A percentile compares a stretch with the other conserved stretches of the same genome.
These are phyloP conservation scores for Chytriomyces hyalinus DNA, from an alignment of 192 early-diverging fungal species.

Conservation along the genomic window DNA sequence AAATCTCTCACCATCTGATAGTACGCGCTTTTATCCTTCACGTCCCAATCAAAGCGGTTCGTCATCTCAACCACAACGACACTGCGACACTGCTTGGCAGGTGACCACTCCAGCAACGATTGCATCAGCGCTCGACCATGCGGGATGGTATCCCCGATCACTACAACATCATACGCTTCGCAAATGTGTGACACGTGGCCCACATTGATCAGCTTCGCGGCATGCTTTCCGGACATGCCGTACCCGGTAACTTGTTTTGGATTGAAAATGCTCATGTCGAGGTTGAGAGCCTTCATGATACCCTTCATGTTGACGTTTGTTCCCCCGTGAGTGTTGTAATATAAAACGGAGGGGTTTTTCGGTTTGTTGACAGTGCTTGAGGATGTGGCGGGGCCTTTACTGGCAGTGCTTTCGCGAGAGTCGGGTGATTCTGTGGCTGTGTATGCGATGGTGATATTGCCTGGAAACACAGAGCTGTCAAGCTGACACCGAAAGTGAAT, in stretches of 20 bases:
- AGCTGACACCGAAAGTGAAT: background rate
- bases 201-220: background rate
- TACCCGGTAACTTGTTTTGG: slow-evolving; percentile 10
- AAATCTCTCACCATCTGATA: slow-evolving; percentile 6
- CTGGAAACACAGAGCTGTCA: background rate
- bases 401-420: background rate
- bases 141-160: slow-evolving; percentile 32
- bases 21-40: slow-evolving; percentile 12
- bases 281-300: background rate
- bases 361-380: background rate
- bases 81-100: background rate
- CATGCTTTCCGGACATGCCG: background rate
- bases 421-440: background rate
- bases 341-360: slow-evolving; percentile 1
- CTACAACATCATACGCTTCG: slow-evolving; percentile 3
- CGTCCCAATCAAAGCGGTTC: slow-evolving; percentile 32
- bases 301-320: slow-evolving; percentile 20
- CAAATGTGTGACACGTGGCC: slow-evolving; percentile 18
- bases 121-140: slow-evolving; percentile 24
- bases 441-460: background rate
- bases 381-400: background rate
- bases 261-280: slow-evolving; percentile 13
- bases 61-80: slow-evolving; percentile 24
- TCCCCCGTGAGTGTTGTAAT: slow-evolving; percentile 27
- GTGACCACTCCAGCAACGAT: background rate